These are phyloP conservation scores for Blastosporella zonata DNA, from an alignment of 1,284 basidiomycete genomes.

Conservation along the genomic window DNA sequence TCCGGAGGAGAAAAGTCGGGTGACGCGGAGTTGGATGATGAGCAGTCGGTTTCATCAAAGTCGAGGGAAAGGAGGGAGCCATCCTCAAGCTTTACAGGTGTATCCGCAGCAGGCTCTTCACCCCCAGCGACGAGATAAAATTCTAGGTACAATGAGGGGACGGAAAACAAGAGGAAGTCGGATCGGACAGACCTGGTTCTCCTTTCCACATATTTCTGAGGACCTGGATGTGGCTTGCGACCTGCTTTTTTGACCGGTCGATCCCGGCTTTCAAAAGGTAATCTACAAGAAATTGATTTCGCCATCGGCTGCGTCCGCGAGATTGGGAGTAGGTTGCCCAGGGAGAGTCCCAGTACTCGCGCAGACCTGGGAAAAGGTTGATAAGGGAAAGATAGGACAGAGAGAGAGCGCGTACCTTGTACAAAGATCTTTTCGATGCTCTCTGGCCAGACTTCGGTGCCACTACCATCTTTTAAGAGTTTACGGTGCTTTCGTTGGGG, in stretches of 20 bases:
- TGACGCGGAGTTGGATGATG: conserved; percentile 37
- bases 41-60: conserved; percentile 36
- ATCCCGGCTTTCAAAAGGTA: conserved; percentile 66
- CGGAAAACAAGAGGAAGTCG: conserved; percentile 10
- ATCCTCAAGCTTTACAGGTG: conserved; percentile 49
- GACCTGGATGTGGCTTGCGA: conserved; percentile 81
- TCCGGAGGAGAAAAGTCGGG: conserved; percentile 42
- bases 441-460: conserved; percentile 76
- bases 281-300: conserved; percentile 80
- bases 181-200: conserved; percentile 51
- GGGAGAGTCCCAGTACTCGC: conserved; percentile 73
- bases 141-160: conserved; percentile 26
- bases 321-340: conserved; percentile 75
- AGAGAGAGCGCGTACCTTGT: conserved; percentile 43
- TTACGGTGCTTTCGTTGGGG: conserved; percentile 80
- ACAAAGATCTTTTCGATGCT: conserved; percentile 71
- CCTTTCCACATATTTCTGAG: conserved; percentile 84
- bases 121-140: conserved; percentile 68
- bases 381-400: conserved; percentile 7
- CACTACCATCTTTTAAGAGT: conserved; percentile 75
- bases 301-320: conserved; percentile 72
- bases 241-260: conserved; percentile 74
- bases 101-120: conserved; percentile 63
- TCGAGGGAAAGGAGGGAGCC: conserved; percentile 39
- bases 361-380: conserved; percentile 47